Percentiles rank a stretch among this genome's conserved stretches.
These are phyloP conservation scores for Coffea canephora DNA, from an alignment of 257 asterid genomes.

Conservation along the genomic window DNA sequence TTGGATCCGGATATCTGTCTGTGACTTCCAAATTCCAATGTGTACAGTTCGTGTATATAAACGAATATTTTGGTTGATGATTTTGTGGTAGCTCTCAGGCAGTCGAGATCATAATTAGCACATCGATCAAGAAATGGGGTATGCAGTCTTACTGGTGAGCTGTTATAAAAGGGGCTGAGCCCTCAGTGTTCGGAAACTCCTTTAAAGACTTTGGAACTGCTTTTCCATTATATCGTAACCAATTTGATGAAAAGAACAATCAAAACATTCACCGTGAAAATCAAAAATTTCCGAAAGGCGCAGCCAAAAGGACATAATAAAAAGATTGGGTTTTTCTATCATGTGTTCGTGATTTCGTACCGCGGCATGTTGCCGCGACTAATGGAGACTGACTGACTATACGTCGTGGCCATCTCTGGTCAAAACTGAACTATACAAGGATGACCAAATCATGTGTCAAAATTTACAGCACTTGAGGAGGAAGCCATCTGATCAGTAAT, in stretches of 20 bases:
- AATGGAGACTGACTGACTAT: neutral
- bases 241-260: neutral
- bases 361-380: neutral
- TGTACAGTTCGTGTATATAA: neutral
- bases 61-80: too few relatives aligned
- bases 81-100: neutral
- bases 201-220: too few relatives aligned
- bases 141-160: neutral
- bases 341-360: neutral
- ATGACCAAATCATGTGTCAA: conserved; percentile 6
- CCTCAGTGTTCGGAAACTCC: neutral
- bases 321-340: neutral
- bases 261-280: neutral
- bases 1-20: neutral
- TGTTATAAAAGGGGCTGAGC: neutral
- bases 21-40: neutral
- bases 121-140: neutral
- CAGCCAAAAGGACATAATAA: neutral
- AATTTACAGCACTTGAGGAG: conserved; percentile 7
- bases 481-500: too few relatives aligned
- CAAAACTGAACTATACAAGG: conserved; percentile 5
- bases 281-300: neutral
- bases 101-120: neutral
- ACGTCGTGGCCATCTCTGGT: neutral
- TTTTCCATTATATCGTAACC: neutral